A percentile compares a stretch with the other conserved stretches of the same genome.
These are phyloP conservation scores for Gastrolobium bilobum DNA, from an alignment of 306 rosid species.

Conservation along the genomic window DNA sequence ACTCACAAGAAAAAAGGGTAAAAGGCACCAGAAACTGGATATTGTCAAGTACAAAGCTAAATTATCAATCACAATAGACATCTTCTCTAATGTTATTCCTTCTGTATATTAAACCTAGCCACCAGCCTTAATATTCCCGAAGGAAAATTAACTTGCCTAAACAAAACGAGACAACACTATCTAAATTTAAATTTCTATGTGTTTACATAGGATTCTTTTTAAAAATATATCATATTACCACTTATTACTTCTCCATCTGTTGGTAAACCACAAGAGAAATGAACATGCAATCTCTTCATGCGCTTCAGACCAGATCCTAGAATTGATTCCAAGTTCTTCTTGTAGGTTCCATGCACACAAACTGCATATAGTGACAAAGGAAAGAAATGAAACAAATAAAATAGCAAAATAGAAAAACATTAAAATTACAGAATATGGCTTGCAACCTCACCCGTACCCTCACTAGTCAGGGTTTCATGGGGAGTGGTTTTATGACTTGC, in stretches of 20 bases:
- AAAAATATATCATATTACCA: slow-evolving; percentile 60
- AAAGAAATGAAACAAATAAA: slow-evolving; percentile 33
- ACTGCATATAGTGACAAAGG: slow-evolving; percentile 63
- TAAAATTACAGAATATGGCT: background rate
- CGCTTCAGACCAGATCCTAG: slow-evolving; percentile 82
- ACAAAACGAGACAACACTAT: background rate
- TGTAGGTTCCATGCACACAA: slow-evolving; percentile 92
- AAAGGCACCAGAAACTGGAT: background rate
- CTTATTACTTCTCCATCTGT: slow-evolving; percentile 92
- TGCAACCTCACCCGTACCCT: background rate
- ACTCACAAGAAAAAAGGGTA: background rate
- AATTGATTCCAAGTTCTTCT: slow-evolving; percentile 79
- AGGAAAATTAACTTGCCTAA: slow-evolving; percentile 16
- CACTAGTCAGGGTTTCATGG: too few relatives aligned
- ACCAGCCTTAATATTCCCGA: slow-evolving; percentile 32
- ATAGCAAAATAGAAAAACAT: background rate
- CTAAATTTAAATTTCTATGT: background rate
- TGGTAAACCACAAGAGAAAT: slow-evolving; percentile 91
- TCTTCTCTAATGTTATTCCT: background rate
- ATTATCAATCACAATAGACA: background rate
- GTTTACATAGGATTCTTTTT: background rate
- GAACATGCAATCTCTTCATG: slow-evolving; percentile 93
- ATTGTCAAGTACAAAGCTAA: slow-evolving; percentile 22
- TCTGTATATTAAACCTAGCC: background rate
- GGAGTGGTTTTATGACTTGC: background rate